Conservation (phyloP, 129 eudicot species). For the Flaveria bidentis region DNA sequence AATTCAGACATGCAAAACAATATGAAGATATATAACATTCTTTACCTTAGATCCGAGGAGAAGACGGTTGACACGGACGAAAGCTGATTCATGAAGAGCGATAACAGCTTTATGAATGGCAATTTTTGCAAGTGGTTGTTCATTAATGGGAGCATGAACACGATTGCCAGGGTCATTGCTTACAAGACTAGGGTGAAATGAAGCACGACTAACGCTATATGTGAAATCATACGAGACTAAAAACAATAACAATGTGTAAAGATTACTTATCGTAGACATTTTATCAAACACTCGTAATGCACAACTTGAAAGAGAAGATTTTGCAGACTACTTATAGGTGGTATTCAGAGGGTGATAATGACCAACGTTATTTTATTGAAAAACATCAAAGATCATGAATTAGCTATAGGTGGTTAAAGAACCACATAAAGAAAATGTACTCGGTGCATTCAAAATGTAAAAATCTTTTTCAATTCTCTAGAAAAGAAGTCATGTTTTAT, state of each 20-base stretch:
- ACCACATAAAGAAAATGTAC: not conserved
- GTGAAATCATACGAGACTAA: not conserved
- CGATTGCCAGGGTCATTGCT: not conserved
- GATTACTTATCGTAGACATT: not conserved
- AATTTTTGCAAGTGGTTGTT: constrained; percentile 71
- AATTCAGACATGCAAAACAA: not conserved
- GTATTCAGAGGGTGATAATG: not conserved
- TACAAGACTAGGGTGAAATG: too few relatives aligned
- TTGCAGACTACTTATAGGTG: not conserved
- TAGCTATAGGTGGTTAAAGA: not conserved
- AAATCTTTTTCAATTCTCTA: too few relatives aligned
- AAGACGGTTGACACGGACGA: constrained; percentile 51
- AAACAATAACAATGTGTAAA: not conserved
- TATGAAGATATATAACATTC: not conserved
- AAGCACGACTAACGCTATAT: not conserved
- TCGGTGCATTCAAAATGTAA: not conserved
- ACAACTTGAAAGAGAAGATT: not conserved
- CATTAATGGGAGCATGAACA: constrained; percentile 29
- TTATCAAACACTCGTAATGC: not conserved
- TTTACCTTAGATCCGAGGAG: constrained; percentile 61
- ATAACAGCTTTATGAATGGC: constrained; percentile 49
- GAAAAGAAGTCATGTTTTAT: too few relatives aligned
- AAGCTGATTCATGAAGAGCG: constrained; percentile 44
- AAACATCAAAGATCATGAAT: constrained; percentile 6
- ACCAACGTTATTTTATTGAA: not conserved